Percentiles rank a stretch among this genome's conserved stretches.
These are phyloP conservation scores for Coprinellus micaceus DNA, from an alignment of 768 basidiomycete genomes.

Conservation along the genomic window DNA sequence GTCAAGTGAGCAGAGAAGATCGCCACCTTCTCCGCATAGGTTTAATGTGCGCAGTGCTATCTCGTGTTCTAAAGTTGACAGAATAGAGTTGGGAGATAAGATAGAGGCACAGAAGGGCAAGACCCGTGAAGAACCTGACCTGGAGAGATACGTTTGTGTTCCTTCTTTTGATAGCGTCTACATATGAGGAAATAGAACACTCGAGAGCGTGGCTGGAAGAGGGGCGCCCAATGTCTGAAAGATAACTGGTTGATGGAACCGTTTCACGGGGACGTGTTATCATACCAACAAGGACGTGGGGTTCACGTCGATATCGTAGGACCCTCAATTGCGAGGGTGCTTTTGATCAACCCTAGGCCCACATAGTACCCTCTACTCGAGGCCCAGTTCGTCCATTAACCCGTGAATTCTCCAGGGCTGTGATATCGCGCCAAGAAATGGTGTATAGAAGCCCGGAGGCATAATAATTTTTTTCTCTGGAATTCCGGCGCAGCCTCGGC, in stretches of 20 bases:
- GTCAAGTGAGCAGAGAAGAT: background rate
- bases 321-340: background rate
- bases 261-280: background rate
- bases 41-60: background rate
- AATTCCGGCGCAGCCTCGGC: too few species aligned
- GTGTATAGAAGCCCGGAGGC: too few species aligned
- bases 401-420: background rate
- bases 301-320: too few species aligned
- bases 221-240: background rate
- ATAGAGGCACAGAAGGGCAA: background rate
- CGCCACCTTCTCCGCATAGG: background rate
- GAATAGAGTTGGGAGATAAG: background rate
- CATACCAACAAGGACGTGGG: too few species aligned
- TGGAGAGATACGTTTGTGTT: background rate
- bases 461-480: too few species aligned
- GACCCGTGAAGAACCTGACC: background rate
- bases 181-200: constrained; percentile 4
- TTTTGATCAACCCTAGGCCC: background rate
- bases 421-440: background rate
- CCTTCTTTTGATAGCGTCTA: background rate
- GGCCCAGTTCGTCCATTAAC: background rate
- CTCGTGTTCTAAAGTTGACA: background rate
- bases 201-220: constrained; percentile 4
- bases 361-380: background rate
- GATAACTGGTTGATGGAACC: background rate